phyloP scores from a whole-genome alignment of 2,329 filamentous ascomycete species.

The Ophiostoma angusticollis region DNA sequence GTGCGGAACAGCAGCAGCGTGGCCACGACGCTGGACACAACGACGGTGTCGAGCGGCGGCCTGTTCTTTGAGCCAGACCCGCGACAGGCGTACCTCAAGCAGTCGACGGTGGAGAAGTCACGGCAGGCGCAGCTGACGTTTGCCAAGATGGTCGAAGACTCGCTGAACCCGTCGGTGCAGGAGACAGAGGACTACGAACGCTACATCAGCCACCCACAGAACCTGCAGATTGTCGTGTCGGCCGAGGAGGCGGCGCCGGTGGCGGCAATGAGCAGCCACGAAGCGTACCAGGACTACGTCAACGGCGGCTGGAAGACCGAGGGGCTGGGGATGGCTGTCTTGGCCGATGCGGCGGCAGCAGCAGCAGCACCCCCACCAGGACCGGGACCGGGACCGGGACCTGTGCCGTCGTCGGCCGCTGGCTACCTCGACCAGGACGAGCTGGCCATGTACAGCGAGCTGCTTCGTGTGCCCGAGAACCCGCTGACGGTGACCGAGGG shows the following conservation, averaged over 20 bases:
- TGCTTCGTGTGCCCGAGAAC: conserved; percentile 65
- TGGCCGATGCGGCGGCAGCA: conserved; percentile 25
- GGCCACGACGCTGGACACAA: conserved; percentile 9
- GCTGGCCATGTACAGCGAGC: conserved; percentile 59
- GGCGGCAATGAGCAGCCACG: conserved; percentile 26
- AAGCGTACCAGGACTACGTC: conserved; percentile 73
- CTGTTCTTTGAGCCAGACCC: conserved; percentile 4
- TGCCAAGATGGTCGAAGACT: conserved; percentile 71
- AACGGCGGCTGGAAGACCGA: conserved; percentile 54
- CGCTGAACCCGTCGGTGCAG: conserved; percentile 70
- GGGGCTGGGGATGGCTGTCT: conserved; percentile 26
- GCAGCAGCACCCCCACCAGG: too few relatives aligned
- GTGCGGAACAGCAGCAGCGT: conserved; percentile 1
- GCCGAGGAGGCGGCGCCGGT: conserved; percentile 40
- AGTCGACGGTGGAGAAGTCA: conserved; percentile 57
- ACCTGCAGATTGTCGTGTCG: conserved; percentile 69
- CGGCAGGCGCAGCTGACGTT: conserved; percentile 82
- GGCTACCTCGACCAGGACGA: conserved; percentile 45
- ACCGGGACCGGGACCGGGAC: neutral
- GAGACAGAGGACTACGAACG: conserved; percentile 79
- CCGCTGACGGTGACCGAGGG: conserved; percentile 79
- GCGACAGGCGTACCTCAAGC: conserved; percentile 34
- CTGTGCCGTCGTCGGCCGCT: conserved; percentile 14
- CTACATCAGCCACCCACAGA: conserved; percentile 82
- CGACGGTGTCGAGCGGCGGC: conserved; percentile 7